Base-by-base conservation (phyloP, 1,284 basidiomycete genomes). In the Leccinum insolens region DNA sequence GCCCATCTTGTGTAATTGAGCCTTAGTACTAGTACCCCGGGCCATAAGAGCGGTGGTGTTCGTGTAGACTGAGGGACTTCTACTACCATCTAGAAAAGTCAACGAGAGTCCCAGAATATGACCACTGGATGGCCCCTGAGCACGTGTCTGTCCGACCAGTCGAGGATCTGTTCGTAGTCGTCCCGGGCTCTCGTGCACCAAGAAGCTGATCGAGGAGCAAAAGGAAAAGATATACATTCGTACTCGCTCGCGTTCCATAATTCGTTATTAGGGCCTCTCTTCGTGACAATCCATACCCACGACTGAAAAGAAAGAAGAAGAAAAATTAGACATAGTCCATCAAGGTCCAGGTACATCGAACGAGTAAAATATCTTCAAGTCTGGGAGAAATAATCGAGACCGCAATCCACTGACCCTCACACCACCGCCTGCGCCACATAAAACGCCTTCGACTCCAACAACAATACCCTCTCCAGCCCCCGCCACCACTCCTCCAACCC, bases 401-500 rank as follows among this genome's bases (percentile, higher is more conserved):
- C 20, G 4, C 20, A 11, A 17, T 28, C 57, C 25, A 58, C 49
- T 20, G 46, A 22, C 49, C 57, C 52, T 75, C 63, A 79, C 25
- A 74, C 62, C 65, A 73, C 63, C 31, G 69, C 73, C 65, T 82
- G 82, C 64, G 72, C 74, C 28, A 73, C 73, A 77, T 90, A 92
- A 79, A 89, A 92, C 70, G 80, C 78, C 70, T 79, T 82, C 65
- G 88, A 84, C 15, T 75, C 77, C 37, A 74, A 75, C 74, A 95
- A 78, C 70, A 91, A 75, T 57, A 82, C 79, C 65, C 78, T 77
- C 80, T 93, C 87, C 75, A 85, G 83, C 59, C 82, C 82, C 37
- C 76, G 77, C 94, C 93, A 95, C 72, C 81, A 79, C 58, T 74
- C 79, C 76, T 85, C 79, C 34, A 93, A 83, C 69, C 69, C 25